phyloP scores from a whole-genome alignment of 371 early-diverging fungal genomes.

The Encephalitozoon romaleae region DNA sequence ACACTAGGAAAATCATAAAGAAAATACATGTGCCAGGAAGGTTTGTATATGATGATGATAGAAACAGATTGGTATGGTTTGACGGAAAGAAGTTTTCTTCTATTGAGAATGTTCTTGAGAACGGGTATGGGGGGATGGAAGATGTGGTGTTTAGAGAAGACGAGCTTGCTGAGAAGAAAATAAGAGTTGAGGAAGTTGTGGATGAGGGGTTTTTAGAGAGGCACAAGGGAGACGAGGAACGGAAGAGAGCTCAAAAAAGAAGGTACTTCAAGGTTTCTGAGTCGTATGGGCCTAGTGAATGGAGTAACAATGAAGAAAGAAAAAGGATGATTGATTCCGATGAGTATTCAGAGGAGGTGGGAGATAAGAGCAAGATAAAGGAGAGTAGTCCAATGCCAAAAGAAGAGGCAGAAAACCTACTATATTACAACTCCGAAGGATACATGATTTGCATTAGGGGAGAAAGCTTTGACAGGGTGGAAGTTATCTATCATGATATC shows the following conservation, averaged over 20 bases:
- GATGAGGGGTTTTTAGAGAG: not conserved
- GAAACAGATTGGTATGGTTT: conserved; percentile 26
- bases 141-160: conserved; percentile 10
- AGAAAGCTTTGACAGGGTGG: not conserved
- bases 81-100: not conserved
- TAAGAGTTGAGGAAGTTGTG: not conserved
- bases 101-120: conserved; percentile 10
- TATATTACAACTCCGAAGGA: conserved; percentile 12
- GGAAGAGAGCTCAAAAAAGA: not conserved
- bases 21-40: not conserved
- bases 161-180: conserved; percentile 18
- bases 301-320: not conserved
- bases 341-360: not conserved
- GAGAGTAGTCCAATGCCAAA: not conserved
- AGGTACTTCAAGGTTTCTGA: not conserved
- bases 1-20: conserved; percentile 4
- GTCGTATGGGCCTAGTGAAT: not conserved
- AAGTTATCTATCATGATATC: conserved; percentile 24
- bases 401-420: not conserved
- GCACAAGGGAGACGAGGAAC: not conserved
- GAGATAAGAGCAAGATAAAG: not conserved
- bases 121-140: not conserved
- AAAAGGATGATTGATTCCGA: not conserved
- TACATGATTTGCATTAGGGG: conserved; percentile 7
- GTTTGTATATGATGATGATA: conserved; percentile 32